These are phyloP conservation scores for Volvox africanus DNA, from an alignment of 139 green algal species.

Conservation along the genomic window DNA sequence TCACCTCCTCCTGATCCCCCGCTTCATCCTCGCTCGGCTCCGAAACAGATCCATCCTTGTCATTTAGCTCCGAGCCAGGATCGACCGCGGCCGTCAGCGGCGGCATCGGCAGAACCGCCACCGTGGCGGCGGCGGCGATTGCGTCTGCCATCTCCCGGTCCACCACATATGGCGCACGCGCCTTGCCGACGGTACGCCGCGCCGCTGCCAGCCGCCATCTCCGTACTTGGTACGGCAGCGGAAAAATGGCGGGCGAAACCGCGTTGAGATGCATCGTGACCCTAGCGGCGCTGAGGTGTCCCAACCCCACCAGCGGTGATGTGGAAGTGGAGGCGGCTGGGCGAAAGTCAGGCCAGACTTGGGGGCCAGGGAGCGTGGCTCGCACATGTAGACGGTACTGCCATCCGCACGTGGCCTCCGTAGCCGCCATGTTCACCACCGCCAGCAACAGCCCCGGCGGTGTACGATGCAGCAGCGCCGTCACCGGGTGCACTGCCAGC, in stretches of 20 bases:
- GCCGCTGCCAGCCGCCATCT: neutral
- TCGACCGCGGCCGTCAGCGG: neutral
- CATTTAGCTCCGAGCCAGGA: neutral
- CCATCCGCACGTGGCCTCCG: neutral
- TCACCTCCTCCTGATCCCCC: neutral
- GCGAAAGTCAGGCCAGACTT: conserved; percentile 45
- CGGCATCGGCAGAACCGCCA: neutral
- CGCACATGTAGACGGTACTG: conserved; percentile 31
- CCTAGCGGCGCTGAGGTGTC: conserved; percentile 52
- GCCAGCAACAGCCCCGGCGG: conserved; percentile 40
- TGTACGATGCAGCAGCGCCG: conserved; percentile 8
- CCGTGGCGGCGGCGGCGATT: neutral
- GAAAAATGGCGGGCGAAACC: conserved; percentile 66
- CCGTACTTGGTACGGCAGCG: conserved; percentile 59
- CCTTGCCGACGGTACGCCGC: neutral
- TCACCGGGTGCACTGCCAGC: conserved; percentile 4
- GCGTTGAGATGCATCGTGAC: conserved; percentile 61
- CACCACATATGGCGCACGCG: neutral
- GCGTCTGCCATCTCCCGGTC: neutral
- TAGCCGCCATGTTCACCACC: conserved; percentile 51
- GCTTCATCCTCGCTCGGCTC: neutral
- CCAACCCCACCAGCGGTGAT: neutral
- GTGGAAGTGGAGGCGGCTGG: neutral
- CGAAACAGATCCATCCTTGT: neutral
- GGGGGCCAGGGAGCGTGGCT: conserved; percentile 52